Base-by-base conservation (phyloP, 257 asterid genomes). In the Petunia secreta region DNA sequence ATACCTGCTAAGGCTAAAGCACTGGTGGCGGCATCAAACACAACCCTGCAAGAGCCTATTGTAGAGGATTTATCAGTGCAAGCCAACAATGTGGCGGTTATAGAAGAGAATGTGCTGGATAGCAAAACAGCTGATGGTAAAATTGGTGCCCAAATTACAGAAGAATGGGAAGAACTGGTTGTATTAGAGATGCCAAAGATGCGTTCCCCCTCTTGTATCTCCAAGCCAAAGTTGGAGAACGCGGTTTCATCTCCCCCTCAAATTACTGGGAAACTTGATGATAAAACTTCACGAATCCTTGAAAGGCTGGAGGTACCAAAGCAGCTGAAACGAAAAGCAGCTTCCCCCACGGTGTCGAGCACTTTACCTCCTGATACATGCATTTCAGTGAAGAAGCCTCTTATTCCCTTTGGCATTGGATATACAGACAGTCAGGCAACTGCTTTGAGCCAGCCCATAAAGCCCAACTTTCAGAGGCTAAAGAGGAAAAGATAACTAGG, bases 271-370 rank as follows among this genome's bases (percentile, higher is more conserved):
- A 92, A 87, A 81, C 52, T 91, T 66, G 97, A 95, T 82, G 97
- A 90, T 75, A 92, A 88, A 86, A 95, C 99, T 71, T 85, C 97
- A 63, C 85, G 97, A 84, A 95, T 95, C 81, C 92, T 95, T 16
- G 98, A 93, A 90, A 93, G 99, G 79, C 90, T 95, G 79, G 98
- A 95, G 87, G 78, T 83, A 74, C 99, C 98, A 3, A 88, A 85
- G 84, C 92, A 92, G 87, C 89, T 89, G 37, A 92, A 95, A 76
- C 89, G 94, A 81, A 93, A 92, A 90, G 79, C 87, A 71, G 78
- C 84, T 82, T 90, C 96, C 43, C 97, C 96, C 37, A 82, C 87
- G 62, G 77, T 82, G 82, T 78, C 89, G 37, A 82, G 87, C 90
- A 64, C 75, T 84, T 80, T 75, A 38, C 63, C 83, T 53, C 81